Evolutionary conservation across 306 rosid genomes (phyloP), one percentile per base, ranked within the genome.

Genomic region (Malus sieversii): DNA sequence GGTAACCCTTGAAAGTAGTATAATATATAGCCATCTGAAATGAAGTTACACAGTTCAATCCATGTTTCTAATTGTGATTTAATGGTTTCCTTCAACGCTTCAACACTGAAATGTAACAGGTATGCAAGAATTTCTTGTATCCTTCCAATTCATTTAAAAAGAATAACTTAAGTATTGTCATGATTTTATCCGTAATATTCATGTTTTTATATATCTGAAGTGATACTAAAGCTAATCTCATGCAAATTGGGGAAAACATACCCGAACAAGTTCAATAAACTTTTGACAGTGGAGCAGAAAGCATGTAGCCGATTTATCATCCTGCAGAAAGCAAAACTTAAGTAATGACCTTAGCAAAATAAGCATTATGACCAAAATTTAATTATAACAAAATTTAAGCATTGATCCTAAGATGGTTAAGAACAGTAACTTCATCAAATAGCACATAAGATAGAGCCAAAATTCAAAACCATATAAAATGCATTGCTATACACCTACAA

Each of bases 231-330:
- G 40, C 42, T 1, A 53, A 44, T 65, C 3, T 33, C 25, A 72
- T 58, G 35, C 76, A 72, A 74, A 80, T 32, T 82, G 76, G 15
- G 33, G 78, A 77, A 45, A 80, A 82, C 71, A 79, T 96, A 96
- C 99, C 91, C 96, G 95, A 78, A 96, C 98, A 81, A 96, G 85
- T 81, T 96, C 98, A 30, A 96, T 90, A 77, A 96, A 92, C 51
- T 92, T 92, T 79, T 96, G 99, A 84, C 97, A 90, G 80, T 92
- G 93, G 77, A 96, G 99, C 62, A 92, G 92, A 86, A 96, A 92
- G 89, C 97, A 96, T 59, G 87, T 89, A 71, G 98, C 92, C 58
- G 99, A 92, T 73, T 89, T 83, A 81, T 87, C 92, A 84, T 92
- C 96, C 99, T 96, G 93, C 91, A 90, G 42, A 66, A 73, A 65